These are phyloP conservation scores for Helianthus tuberosus DNA, from an alignment of 129 eudicot species.

Conservation along the genomic window DNA sequence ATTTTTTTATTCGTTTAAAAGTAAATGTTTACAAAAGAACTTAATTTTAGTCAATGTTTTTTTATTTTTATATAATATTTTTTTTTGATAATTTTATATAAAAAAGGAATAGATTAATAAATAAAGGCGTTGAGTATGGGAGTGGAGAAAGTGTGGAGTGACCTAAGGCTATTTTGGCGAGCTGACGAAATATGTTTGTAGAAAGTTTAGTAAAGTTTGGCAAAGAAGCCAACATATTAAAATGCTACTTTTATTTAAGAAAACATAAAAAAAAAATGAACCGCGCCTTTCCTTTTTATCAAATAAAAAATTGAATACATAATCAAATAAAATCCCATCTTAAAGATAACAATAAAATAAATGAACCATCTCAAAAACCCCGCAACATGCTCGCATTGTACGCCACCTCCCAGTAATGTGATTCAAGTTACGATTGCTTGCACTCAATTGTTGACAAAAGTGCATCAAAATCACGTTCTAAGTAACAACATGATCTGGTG, in stretches of 20 bases:
- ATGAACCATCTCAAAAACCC: no score
- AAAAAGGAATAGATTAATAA: not conserved
- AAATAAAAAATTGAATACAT: no score
- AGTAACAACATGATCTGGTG: no score
- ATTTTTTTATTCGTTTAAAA: no score
- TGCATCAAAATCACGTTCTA: no score
- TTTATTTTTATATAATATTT: not conserved
- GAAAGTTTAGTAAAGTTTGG: slow-evolving; percentile 24
- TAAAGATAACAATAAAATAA: not conserved
- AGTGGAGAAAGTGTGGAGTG: slow-evolving; percentile 8
- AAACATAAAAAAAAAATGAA: no score
- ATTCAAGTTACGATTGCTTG: no score
- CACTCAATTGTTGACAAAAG: no score
- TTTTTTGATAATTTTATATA: not conserved
- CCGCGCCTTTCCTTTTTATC: not conserved
- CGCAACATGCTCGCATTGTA: no score
- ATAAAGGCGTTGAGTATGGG: not conserved
- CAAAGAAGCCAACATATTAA: slow-evolving; percentile 12
- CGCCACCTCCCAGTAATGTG: no score
- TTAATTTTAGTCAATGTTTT: no score
- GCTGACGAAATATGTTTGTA: slow-evolving; percentile 9
- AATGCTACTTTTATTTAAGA: not conserved
- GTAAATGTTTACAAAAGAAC: no score
- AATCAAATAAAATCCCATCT: not conserved
- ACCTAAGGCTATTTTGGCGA: not conserved